phyloP scores from a whole-genome alignment of 164 flowering plant genomes.

The Euptelea pleiosperma region DNA sequence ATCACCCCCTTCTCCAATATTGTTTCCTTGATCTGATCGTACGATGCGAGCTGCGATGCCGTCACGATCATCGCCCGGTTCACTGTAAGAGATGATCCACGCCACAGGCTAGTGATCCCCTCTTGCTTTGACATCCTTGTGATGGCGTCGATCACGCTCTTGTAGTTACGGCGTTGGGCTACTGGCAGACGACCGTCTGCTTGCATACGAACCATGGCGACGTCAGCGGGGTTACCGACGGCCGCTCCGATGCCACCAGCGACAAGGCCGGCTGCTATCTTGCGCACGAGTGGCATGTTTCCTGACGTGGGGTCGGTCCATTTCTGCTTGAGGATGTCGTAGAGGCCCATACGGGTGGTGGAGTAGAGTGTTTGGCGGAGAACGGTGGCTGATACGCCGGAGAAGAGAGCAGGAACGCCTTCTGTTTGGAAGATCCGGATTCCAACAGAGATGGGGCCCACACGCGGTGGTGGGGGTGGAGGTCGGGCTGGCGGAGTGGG shows the following conservation, averaged over 20 bases:
- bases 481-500: constrained; percentile 15
- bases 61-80: constrained; percentile 93
- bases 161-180: constrained; percentile 75
- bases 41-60: constrained; percentile 86
- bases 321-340: constrained; percentile 62
- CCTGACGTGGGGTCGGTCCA: constrained; percentile 67
- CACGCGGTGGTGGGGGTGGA: constrained; percentile 24
- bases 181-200: constrained; percentile 86
- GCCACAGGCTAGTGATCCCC: constrained; percentile 74
- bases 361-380: constrained; percentile 87
- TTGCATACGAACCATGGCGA: constrained; percentile 96
- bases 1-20: constrained; percentile 48
- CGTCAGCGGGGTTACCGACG: constrained; percentile 90
- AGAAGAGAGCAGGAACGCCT: constrained; percentile 62
- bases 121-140: constrained; percentile 54
- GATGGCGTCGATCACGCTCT: constrained; percentile 71
- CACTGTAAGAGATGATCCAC: constrained; percentile 84
- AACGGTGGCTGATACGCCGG: constrained; percentile 88
- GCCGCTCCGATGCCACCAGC: constrained; percentile 90
- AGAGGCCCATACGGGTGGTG: constrained; percentile 88
- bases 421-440: constrained; percentile 52
- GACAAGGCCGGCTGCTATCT: constrained; percentile 63
- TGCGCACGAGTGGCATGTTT: constrained; percentile 48
- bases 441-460: constrained; percentile 57
- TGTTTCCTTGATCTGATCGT: constrained; percentile 81